A percentile compares a stretch with the other conserved stretches of the same genome.
phyloP scores from a whole-genome alignment of 768 basidiomycete species.

The Basidioascus undulatus region DNA sequence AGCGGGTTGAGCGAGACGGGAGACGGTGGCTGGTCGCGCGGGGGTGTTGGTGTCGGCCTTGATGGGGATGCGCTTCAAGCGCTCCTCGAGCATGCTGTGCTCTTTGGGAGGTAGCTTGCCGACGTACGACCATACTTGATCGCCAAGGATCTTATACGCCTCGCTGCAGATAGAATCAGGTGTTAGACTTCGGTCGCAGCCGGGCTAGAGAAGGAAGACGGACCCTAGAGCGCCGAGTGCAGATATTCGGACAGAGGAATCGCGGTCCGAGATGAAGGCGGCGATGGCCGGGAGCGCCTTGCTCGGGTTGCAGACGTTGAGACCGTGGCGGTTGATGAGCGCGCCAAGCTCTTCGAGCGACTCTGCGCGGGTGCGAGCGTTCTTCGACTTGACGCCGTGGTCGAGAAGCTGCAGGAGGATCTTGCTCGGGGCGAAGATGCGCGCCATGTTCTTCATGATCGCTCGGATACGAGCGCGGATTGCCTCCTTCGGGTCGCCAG shows the following conservation, averaged over 20 bases:
- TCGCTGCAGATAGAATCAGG: slow-evolving; percentile 28
- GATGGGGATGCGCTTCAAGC: slow-evolving; percentile 23
- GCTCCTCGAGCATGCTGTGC: slow-evolving; percentile 75
- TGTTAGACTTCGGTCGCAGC: neutral
- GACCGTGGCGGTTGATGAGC: slow-evolving; percentile 57
- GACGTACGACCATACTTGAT: slow-evolving; percentile 59
- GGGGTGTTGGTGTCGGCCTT: neutral
- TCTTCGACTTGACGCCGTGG: slow-evolving; percentile 68
- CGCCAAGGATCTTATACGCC: slow-evolving; percentile 56
- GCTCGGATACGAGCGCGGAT: slow-evolving; percentile 55
- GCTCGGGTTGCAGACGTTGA: slow-evolving; percentile 40
- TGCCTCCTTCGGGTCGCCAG: slow-evolving; percentile 74
- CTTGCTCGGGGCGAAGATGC: slow-evolving; percentile 78
- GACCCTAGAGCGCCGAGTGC: slow-evolving; percentile 61
- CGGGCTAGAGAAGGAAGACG: slow-evolving; percentile 11
- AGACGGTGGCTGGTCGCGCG: slow-evolving; percentile 1
- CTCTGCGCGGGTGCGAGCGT: slow-evolving; percentile 74
- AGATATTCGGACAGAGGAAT: slow-evolving; percentile 67
- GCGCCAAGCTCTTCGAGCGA: slow-evolving; percentile 55
- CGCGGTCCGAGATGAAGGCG: slow-evolving; percentile 64
- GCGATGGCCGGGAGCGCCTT: slow-evolving; percentile 61
- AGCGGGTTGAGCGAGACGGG: neutral
- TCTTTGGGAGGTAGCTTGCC: slow-evolving; percentile 59
- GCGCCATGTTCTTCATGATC: slow-evolving; percentile 62
- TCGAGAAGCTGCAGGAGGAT: slow-evolving; percentile 71